Evolutionary conservation across 176 grass and related monocot species (phyloP).

Genomic region (Eleusine coracana): DNA sequence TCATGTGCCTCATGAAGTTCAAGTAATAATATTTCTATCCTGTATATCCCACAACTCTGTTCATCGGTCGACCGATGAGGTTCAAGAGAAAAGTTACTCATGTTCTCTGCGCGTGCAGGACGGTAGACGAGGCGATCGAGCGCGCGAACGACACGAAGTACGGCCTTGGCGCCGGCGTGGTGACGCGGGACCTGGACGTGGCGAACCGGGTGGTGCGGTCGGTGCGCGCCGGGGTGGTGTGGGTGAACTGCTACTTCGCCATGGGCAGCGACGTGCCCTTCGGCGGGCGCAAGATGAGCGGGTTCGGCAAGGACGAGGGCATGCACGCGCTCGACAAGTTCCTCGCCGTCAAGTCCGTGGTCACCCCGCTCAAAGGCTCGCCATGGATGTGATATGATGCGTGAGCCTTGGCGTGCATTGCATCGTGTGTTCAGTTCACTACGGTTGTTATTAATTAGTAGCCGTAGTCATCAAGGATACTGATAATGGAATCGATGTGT

Average conservation of each 20-base stretch:
- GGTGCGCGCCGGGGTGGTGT: conserved; percentile 66
- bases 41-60: background rate
- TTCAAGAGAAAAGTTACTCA: background rate
- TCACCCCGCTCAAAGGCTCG: conserved; percentile 57
- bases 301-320: conserved; percentile 67
- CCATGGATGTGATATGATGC: conserved; percentile 57
- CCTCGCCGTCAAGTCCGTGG: conserved; percentile 65
- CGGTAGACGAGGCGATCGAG: conserved; percentile 68
- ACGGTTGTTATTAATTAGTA: background rate
- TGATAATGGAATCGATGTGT: background rate
- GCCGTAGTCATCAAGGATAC: background rate
- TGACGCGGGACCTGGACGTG: conserved; percentile 60
- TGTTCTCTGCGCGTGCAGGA: conserved; percentile 38
- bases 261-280: conserved; percentile 55
- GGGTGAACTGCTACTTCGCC: conserved; percentile 76
- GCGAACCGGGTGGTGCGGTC: conserved; percentile 68
- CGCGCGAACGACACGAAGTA: conserved; percentile 58
- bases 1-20: conserved; percentile 87
- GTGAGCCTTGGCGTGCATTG: background rate
- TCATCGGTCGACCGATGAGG: background rate
- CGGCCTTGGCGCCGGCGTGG: conserved; percentile 56
- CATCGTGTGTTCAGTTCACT: too few relatives aligned
- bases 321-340: conserved; percentile 77
- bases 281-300: conserved; percentile 77
- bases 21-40: background rate